Base-by-base conservation (phyloP, 306 rosid genomes). In the Prunus fruticosa region DNA sequence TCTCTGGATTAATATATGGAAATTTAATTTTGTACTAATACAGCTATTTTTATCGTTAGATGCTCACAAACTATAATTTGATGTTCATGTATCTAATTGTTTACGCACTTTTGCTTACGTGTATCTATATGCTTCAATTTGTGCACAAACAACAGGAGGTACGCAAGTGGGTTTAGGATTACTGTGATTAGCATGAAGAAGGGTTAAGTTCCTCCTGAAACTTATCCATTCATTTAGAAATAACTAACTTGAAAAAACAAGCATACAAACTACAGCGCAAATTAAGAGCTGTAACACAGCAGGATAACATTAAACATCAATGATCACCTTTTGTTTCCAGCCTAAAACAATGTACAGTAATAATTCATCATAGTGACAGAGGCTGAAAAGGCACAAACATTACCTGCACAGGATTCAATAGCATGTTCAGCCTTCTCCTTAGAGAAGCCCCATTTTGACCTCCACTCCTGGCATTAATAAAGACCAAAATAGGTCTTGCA, bases 371-470 rank as follows among this genome's bases (percentile, higher is more conserved):
- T n/a, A 27, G 28, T 53, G 57, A 54, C 38, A 18, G 69, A 3
- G 14, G 67, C 54, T 16, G 45, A 68, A 22, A 41, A 60, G 75
- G 69, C 68, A 76, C 45, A 74, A 38, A 78, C 64, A 54, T 80
- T 76, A 90, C 93, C 96, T 90, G 96, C 51, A 85, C 85, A 51
- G 96, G 96, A 82, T 90, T 90, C 75, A 90, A 85, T 79, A 87
- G 79, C 88, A 87, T 85, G 73, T 90, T 88, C 86, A 90, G 84
- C 79, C 91, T 88, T 85, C 93, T 87, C 63, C 85, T 88, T 61
- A 90, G 85, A 73, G 89, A 85, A 64, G 88, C 83, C 76, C 96
- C 96, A 66, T 82, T 84, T 72, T 85, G 96, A 65, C 96, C 93
- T 67, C 96, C 96, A 85, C 93, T 90, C 64, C 80, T 85, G 77